Conservation (phyloP, 192 early-diverging fungal species). For the Gamsiella multidivaricata region DNA sequence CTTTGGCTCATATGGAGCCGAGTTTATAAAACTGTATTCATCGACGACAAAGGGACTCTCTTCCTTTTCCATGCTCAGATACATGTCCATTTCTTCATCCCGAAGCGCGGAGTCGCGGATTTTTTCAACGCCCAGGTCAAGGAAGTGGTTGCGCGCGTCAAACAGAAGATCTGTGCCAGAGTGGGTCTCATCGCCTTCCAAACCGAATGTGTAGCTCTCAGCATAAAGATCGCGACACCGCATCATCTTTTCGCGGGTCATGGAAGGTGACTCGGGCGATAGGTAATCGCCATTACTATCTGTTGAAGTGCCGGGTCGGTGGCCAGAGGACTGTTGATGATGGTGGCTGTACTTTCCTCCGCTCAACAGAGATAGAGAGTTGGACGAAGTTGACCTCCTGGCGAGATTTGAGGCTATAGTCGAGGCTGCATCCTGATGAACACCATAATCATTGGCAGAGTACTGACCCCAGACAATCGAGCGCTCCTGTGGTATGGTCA, state of each 20-base stretch:
- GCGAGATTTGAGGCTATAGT: constrained; percentile 30
- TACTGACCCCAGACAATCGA: constrained; percentile 45
- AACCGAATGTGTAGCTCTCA: constrained; percentile 16
- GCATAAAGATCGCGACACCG: constrained; percentile 21
- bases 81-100: constrained; percentile 48
- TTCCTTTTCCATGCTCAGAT: constrained; percentile 45
- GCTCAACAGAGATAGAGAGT: constrained; percentile 15
- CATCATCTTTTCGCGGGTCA: constrained; percentile 41
- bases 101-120: constrained; percentile 3
- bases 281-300: constrained; percentile 47
- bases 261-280: constrained; percentile 36
- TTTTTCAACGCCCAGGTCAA: constrained; percentile 24
- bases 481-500: constrained; percentile 14
- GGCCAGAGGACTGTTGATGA: constrained; percentile 34
- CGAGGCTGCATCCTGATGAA: constrained; percentile 15
- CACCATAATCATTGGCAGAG: constrained; percentile 23
- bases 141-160: constrained; percentile 21
- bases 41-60: constrained; percentile 27
- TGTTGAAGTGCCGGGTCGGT: constrained; percentile 13
- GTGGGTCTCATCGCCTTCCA: constrained; percentile 2
- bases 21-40: constrained; percentile 38
- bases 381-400: constrained; percentile 29
- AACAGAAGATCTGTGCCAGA: constrained; percentile 32
- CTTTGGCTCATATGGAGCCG: constrained; percentile 41
- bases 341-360: constrained; percentile 41